A percentile compares a stretch with the other conserved stretches of the same genome.
phyloP scores from a whole-genome alignment of 345 rosid genomes.

The Gynandropsis gynandra region DNA sequence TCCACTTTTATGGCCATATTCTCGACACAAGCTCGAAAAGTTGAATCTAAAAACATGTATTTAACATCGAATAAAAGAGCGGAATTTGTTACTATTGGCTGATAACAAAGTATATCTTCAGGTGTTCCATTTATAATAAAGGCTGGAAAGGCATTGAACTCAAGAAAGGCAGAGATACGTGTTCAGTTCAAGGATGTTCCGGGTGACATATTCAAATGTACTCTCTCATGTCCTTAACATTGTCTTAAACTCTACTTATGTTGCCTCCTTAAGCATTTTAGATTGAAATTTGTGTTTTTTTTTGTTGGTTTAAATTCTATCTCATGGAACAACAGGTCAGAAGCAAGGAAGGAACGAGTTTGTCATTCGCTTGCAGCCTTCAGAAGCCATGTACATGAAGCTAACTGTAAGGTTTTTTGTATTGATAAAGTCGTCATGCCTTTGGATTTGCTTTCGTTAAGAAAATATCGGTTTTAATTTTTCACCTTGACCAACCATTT shows the following conservation, averaged over 20 bases:
- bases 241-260: neutral
- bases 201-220: slow-evolving; percentile 93
- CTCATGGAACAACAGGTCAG: slow-evolving; percentile 39
- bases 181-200: slow-evolving; percentile 98
- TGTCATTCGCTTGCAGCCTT: slow-evolving; percentile 94
- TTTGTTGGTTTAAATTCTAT: slow-evolving; percentile 4
- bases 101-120: neutral
- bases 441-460: no score
- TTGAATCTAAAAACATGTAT: neutral
- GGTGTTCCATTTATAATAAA: slow-evolving; percentile 82
- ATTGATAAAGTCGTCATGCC: neutral
- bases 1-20: no score
- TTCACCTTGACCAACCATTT: no score
- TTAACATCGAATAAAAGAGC: neutral
- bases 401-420: slow-evolving; percentile 54
- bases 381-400: slow-evolving; percentile 98
- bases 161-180: slow-evolving; percentile 98
- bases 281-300: slow-evolving; percentile 3
- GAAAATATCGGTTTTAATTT: no score
- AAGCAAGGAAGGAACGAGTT: slow-evolving; percentile 98
- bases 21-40: neutral
- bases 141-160: slow-evolving; percentile 96
- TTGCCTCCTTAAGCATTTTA: neutral
- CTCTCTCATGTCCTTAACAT: slow-evolving; percentile 10
- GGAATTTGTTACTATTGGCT: neutral